Conservation (phyloP, 23 red algal genomes). For the Gracilariopsis chorda region DNA sequence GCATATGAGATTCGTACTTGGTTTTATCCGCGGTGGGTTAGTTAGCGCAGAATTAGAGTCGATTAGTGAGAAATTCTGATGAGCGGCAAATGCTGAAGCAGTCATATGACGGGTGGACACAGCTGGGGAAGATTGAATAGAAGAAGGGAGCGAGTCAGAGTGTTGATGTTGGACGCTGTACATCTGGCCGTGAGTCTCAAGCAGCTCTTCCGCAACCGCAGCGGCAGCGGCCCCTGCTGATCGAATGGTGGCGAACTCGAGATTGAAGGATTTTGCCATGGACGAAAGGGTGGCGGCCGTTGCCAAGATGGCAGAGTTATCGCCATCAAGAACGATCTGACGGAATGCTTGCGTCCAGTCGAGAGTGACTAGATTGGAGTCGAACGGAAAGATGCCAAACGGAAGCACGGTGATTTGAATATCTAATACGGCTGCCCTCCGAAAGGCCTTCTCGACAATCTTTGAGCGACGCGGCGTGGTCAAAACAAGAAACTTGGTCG, state of each 20-base stretch:
- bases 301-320: constrained; percentile 53
- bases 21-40: not conserved
- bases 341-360: constrained; percentile 69
- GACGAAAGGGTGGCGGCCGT: constrained; percentile 52
- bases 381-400: constrained; percentile 77
- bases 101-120: not conserved
- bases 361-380: constrained; percentile 60
- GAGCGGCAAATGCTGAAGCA: constrained; percentile 10
- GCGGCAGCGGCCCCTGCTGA: constrained; percentile 60
- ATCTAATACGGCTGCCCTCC: not conserved
- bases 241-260: constrained; percentile 52
- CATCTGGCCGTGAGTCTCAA: constrained; percentile 44
- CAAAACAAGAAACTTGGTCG: constrained; percentile 44
- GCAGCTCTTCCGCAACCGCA: constrained; percentile 53
- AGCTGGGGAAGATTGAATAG: constrained; percentile 12
- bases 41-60: not conserved
- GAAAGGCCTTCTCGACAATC: constrained; percentile 42
- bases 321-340: constrained; percentile 62
- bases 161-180: not conserved
- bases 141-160: constrained; percentile 1
- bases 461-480: constrained; percentile 60
- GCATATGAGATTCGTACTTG: not conserved
- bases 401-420: constrained; percentile 39
- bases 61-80: not conserved
- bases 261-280: not conserved